Evolutionary conservation across 306 rosid species (phyloP), one percentile per base, ranked within the genome.

Genomic region (Quercus berberidifolia): DNA sequence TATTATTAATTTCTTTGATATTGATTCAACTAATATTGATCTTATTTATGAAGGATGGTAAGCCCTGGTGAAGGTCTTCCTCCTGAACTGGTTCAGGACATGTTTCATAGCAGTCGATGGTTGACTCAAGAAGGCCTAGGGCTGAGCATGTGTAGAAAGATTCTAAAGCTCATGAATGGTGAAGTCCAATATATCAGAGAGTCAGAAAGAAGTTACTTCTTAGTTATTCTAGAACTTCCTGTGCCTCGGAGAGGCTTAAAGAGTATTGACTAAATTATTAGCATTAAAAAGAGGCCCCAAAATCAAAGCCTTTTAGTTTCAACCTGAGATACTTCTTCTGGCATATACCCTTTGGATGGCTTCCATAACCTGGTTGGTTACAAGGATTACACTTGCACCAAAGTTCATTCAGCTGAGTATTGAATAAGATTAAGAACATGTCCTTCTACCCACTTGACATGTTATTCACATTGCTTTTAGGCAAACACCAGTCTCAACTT

Each of bases 61-160:
- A 93, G 97, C 89, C 98, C 99, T 4, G 99, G 99, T 56, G 94
- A 96, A 83, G 99, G 99, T 83, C 90, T 96, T 76, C 98, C 99
- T 4, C 80, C 97, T 55, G 97, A 91, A 60, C 74, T 91, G 90
- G 79, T 96, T 85, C 97, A 93, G 73, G 99, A 96, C 88, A 93
- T 96, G 99, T 93, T 93, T 79, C 97, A 93, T 56, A 86, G 86
- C 83, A 89, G 90, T 74, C 79, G 76, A 64, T 93, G 99, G 97
- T 83, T 68, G 88, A 93, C 90, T 85, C 94, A 87, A 80, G 99
- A 93, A 81, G 99, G 99, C 46, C 81, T 93, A 55, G 99, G 96
- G 75, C 86, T 96, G 77, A 93, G 96, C 92, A 93, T 96, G 90
- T 91, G 98, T 91, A 82, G 96, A 79, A 96, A 92, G 89, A 93